Base-by-base conservation (phyloP, 768 basidiomycete genomes). In the Nidularia pulvinata region DNA sequence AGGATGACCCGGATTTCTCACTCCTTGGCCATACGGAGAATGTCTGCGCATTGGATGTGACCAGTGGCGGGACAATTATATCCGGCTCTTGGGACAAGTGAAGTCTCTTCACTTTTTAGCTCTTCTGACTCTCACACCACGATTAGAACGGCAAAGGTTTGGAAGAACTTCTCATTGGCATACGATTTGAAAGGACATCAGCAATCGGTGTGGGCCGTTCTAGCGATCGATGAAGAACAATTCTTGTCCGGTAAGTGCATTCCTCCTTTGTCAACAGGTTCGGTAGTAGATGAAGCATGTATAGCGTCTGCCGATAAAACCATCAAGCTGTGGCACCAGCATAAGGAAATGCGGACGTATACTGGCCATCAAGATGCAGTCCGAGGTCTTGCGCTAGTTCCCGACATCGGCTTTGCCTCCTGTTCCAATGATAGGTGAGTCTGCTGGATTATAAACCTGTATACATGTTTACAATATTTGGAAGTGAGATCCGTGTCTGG, bases 81-180 rank as follows among this genome's bases (percentile, higher is more conserved):
- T 95, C 93, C 6, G 97, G 97, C 16, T 96, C 93, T 43, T 99
- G 97, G 97, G 97, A 98, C 73, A 90, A 82, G 96, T 96, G 62
- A 69, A 83, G 71, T 9, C 46, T 49, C 36, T 51, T 42, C 45
- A 16, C 50, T 52, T 46, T 44, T 43, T 16, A 32, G 16, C 47
- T 22, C 39, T 14, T 14, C 35, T 46, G 49, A 48, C 56, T 35
- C 9, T 33, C 47, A 14, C 39, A 39, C 49, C 54, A 33, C 25
- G 25, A 30, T 2, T 63, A 98, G 95, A 66, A 93, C 96, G 1
- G 96, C 94, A 35, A 93, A 93, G 71, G 89, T 99, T 2, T 98
- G 95, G 94, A 86, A 85, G 68, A 78, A 89, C 61, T 94, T 91
- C 68, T 68, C 82, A 54, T 69, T 85, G 50, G 77, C 76, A 6